phyloP scores from a whole-genome alignment of 441 rosid species.

The Erysimum cheiri region DNA sequence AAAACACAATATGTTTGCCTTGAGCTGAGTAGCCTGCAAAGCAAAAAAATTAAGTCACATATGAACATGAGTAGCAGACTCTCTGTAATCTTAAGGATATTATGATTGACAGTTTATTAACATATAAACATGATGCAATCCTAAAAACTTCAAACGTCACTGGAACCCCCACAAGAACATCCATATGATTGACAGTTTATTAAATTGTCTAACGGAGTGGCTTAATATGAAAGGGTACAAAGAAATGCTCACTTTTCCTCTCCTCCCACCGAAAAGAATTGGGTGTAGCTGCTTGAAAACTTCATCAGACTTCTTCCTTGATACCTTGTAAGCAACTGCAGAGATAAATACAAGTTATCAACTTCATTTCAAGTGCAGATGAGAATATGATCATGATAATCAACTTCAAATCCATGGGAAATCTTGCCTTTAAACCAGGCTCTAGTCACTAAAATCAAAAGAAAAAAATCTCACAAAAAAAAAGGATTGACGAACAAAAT shows the following conservation, averaged over 20 bases:
- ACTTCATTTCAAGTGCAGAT: slow-evolving; percentile 17
- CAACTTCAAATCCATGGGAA: not conserved
- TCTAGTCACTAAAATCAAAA: slow-evolving; percentile 18
- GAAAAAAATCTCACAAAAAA: not conserved
- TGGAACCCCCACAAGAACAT: slow-evolving; percentile 14
- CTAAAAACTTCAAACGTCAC: slow-evolving; percentile 10
- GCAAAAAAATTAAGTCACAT: slow-evolving; percentile 39
- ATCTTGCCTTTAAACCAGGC: slow-evolving; percentile 12
- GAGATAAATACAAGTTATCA: slow-evolving; percentile 16
- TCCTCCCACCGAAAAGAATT: slow-evolving; percentile 80
- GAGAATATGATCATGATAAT: slow-evolving; percentile 16
- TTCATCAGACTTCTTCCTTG: slow-evolving; percentile 83
- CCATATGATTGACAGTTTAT: slow-evolving; percentile 6
- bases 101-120: no score
- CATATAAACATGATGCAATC: slow-evolving; percentile 1
- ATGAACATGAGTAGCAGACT: slow-evolving; percentile 26
- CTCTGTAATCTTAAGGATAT: slow-evolving; percentile 21
- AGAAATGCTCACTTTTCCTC: slow-evolving; percentile 69
- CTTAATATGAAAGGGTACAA: not conserved
- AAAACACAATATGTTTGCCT: slow-evolving; percentile 79
- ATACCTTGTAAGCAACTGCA: slow-evolving; percentile 87
- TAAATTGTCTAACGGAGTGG: slow-evolving; percentile 7
- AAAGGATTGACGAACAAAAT: slow-evolving; percentile 1
- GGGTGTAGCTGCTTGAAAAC: slow-evolving; percentile 76
- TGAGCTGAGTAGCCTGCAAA: slow-evolving; percentile 84